Evolutionary conservation across 495 filamentous ascomycete genomes (phyloP), one percentile per base, ranked within the genome.

Genomic region (Penicillium samsonianum): DNA sequence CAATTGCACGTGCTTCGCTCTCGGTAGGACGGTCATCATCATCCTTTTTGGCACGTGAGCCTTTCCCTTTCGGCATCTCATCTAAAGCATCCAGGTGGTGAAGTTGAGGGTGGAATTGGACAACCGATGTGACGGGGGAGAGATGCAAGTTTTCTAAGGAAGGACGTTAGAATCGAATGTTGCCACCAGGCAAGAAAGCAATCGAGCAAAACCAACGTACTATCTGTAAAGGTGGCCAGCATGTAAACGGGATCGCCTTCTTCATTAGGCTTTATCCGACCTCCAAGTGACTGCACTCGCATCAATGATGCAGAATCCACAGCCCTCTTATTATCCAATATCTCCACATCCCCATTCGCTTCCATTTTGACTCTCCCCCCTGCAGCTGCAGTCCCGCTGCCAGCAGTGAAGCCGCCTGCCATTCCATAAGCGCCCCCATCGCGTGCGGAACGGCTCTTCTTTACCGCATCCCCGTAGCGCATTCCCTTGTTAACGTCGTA

Each of bases 71-170:
- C 0, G 65, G 76, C 52, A 70, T 62, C 46, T 89, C 87, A 37
- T 81, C 73, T 42, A 82, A 50, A 0, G 90, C 89, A 68, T 92
- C 90, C 23, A 92, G 64, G 66, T 92, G 88, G 61, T 88, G 84
- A 59, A 90, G 83, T 60, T 91, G 86, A 4, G 90, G 87, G 5
- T 87, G 82, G 62, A 92, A 74, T 67, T 91, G 87, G 14, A 88
- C 86, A 17, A 90, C 82, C 0, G 85, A 84, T 23, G 81, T 78
- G 43, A 91, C 77, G 6, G 81, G 81, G 0, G 84, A 88, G n/a
- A 91, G 74, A 69, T 90, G 85, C 5, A 90, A 66, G 62, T 88
- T 81, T 54, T 84, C 85, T 88, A 47, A 12, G 20, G n/a, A 5
- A 25, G 1, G 16, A 55, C 49, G 58, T 68, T 56, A 67, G 59